Conservation (phyloP, 2,329 filamentous ascomycete genomes). For the Pestalotiopsis sp. region DNA sequence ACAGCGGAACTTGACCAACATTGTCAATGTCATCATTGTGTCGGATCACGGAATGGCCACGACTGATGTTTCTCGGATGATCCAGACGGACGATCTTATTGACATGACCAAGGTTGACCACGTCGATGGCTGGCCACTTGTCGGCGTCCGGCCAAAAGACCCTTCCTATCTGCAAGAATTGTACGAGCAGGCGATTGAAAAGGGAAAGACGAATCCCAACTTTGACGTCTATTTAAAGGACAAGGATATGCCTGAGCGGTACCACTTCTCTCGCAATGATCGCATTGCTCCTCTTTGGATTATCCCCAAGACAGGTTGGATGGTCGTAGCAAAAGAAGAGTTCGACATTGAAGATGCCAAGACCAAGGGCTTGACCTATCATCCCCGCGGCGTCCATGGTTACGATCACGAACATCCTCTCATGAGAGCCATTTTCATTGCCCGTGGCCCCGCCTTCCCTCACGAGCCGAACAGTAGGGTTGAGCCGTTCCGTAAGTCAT, state of each 20-base stretch:
- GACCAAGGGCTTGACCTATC: constrained; percentile 68
- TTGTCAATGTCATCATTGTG: constrained; percentile 95
- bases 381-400: constrained; percentile 84
- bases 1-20: constrained; percentile 78
- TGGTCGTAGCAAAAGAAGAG: constrained; percentile 79
- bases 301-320: constrained; percentile 90
- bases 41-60: constrained; percentile 99
- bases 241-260: constrained; percentile 86
- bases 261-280: constrained; percentile 85
- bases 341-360: constrained; percentile 74
- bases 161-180: constrained; percentile 66
- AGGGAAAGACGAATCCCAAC: constrained; percentile 64
- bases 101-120: constrained; percentile 78
- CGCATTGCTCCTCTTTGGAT: constrained; percentile 96
- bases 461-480: constrained; percentile 81
- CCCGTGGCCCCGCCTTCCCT: constrained; percentile 88
- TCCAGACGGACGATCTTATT: constrained; percentile 89
- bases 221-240: constrained; percentile 88
- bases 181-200: constrained; percentile 62
- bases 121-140: constrained; percentile 91
- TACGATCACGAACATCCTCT: constrained; percentile 94
- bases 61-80: constrained; percentile 75
- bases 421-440: constrained; percentile 95
- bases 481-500: constrained; percentile 76
- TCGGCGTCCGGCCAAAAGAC: constrained; percentile 81